phyloP scores from a whole-genome alignment of 2,329 filamentous ascomycete genomes.

The Alternaria viburni region DNA sequence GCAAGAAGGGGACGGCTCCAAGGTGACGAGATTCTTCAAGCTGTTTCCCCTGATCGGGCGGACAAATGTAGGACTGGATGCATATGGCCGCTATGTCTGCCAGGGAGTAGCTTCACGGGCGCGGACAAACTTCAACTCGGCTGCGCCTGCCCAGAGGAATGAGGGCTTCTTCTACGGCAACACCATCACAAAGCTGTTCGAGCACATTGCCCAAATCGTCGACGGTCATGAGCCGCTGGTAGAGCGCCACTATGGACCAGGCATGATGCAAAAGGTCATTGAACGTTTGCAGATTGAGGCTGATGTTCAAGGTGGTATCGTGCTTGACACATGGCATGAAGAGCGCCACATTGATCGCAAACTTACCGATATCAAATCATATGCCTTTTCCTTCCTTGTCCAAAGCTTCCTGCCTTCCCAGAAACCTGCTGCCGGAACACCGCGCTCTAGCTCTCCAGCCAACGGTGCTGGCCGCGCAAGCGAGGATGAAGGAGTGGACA shows the following conservation, averaged over 20 bases:
- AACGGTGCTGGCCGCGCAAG: slow-evolving; percentile 63
- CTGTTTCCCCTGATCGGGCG: slow-evolving; percentile 92
- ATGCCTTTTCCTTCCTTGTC: slow-evolving; percentile 95
- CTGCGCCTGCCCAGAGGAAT: slow-evolving; percentile 64
- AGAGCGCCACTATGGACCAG: slow-evolving; percentile 88
- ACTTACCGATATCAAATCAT: slow-evolving; percentile 94
- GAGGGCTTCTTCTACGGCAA: slow-evolving; percentile 92
- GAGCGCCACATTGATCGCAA: slow-evolving; percentile 84
- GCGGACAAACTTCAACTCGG: slow-evolving; percentile 77
- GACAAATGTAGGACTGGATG: slow-evolving; percentile 86
- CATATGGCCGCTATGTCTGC: slow-evolving; percentile 95
- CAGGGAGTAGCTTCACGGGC: slow-evolving; percentile 89
- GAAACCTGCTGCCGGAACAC: slow-evolving; percentile 65
- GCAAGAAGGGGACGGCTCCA: slow-evolving; percentile 81
- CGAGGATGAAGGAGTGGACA: slow-evolving; percentile 92
- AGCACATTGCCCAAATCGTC: slow-evolving; percentile 96
- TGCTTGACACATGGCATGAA: slow-evolving; percentile 94
- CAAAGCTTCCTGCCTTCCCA: slow-evolving; percentile 86
- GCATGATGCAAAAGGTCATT: slow-evolving; percentile 94
- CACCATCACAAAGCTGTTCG: slow-evolving; percentile 88
- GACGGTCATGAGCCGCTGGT: slow-evolving; percentile 90
- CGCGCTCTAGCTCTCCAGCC: slow-evolving; percentile 79
- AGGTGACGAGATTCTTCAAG: slow-evolving; percentile 97
- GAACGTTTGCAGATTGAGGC: slow-evolving; percentile 92
- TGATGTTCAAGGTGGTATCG: slow-evolving; percentile 93